Evolutionary conservation across 2,329 filamentous ascomycete genomes (phyloP), one percentile per base, ranked within the genome.

Genomic region (Penicillium sp.): DNA sequence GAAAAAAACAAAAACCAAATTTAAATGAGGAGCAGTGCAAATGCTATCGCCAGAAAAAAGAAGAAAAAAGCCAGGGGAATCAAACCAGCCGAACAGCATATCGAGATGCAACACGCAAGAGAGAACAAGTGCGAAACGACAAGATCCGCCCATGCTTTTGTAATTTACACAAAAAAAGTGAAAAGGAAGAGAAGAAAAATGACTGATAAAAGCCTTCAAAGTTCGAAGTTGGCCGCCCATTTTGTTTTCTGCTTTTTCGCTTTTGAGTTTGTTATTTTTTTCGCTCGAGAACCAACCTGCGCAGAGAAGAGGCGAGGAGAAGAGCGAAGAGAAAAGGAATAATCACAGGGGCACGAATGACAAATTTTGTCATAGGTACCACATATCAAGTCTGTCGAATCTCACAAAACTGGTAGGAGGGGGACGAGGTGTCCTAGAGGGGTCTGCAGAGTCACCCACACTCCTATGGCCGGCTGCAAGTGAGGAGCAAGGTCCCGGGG

Each of bases 81-180:
- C 54, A 52, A 59, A 44, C 49, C 44, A 54, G 39, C 47, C 50
- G 46, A 52, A 62, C 42, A 58, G 55, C 43, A 49, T 51, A 54
- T 53, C 51, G 48, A 56, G 48, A 52, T 46, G 48, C 53, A 60
- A 56, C 44, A 53, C 46, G 41, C 44, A 56, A 54, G 46, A 50
- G 23, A 55, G 41, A 24, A 15, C 23, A 59, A 56, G 49, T 44
- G 49, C 41, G 56, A 61, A 55, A 53, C 42, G 37, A 62, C 56
- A 47, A 62, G 58, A 59, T 62, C 66, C 56, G 61, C 65, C 63
- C 66, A 66, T 61, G 63, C 68, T 68, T 68, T 68, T 69, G 56
- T 70, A 69, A 63, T 70, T 64, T 69, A 70, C 64, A 69, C 56
- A 50, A 59, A 42, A 36, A 34, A 36, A 21, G 34, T 23, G 29